phyloP scores from a whole-genome alignment of 495 filamentous ascomycete genomes.

The Neurospora hispaniola region DNA sequence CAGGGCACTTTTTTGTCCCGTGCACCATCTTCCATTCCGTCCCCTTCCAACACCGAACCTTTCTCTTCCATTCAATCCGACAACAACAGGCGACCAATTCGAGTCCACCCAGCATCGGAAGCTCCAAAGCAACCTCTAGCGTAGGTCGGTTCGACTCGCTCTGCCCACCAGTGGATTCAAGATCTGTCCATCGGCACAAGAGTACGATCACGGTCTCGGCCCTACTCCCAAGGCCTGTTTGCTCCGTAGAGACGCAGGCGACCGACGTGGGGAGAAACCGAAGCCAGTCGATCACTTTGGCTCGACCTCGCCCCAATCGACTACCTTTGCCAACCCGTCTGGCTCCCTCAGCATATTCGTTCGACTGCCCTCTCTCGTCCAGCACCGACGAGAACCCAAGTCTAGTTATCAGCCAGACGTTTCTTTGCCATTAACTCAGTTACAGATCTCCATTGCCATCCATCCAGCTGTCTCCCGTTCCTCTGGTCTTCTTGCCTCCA shows the following conservation, averaged over 20 bases:
- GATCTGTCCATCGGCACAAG: background rate
- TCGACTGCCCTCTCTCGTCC: background rate
- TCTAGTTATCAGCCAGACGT: background rate
- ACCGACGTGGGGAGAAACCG: background rate
- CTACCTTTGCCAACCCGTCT: background rate
- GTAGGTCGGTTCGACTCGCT: background rate
- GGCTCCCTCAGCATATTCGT: background rate
- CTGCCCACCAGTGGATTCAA: background rate
- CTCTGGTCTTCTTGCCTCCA: background rate
- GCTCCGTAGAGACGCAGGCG: background rate
- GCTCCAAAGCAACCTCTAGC: background rate
- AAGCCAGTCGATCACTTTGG: background rate
- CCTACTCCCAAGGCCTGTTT: background rate
- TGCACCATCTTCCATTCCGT: background rate
- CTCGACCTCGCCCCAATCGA: background rate
- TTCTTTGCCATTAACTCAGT: background rate
- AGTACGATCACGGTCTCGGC: background rate
- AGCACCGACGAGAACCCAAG: background rate
- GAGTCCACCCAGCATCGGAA: background rate
- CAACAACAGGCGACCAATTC: background rate
- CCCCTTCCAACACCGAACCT: background rate
- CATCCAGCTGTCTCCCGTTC: background rate
- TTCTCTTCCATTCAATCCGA: background rate
- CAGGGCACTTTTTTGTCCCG: background rate
- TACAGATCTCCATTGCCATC: background rate